phyloP scores from a whole-genome alignment of 305 asterid species.

The Fraxinus sp. region DNA sequence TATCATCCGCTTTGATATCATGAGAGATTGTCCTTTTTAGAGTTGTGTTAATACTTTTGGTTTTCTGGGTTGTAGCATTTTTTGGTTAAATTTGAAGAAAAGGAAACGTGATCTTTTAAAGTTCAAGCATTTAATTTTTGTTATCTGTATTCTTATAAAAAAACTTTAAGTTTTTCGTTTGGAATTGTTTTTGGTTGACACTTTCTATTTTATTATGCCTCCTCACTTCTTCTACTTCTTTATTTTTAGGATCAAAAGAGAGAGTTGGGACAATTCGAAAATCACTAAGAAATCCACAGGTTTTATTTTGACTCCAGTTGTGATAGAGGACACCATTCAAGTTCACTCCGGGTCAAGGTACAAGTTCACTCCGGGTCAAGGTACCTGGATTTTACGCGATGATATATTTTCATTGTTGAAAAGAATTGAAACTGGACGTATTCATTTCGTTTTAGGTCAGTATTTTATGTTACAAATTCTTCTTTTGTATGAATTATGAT shows the following conservation, averaged over 20 bases:
- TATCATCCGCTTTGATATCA: no score
- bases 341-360: constrained; percentile 92
- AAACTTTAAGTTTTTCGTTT: no score
- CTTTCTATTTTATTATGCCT: background rate
- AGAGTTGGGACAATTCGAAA: constrained; percentile 62
- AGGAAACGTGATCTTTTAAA: no score
- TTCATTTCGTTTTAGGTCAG: background rate
- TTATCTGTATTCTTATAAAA: no score
- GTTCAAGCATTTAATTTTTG: no score
- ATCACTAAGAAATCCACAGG: constrained; percentile 34
- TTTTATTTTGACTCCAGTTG: constrained; percentile 90
- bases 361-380: constrained; percentile 88
- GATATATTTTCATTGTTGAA: background rate
- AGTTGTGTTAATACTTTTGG: no score
- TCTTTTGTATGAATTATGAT: no score
- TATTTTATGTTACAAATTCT: no score
- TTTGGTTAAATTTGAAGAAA: no score
- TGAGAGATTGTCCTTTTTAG: no score
- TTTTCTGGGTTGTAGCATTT: no score
- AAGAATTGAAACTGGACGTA: background rate
- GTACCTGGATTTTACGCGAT: constrained; percentile 27
- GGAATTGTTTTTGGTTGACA: background rate
- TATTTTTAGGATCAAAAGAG: constrained; percentile 61
- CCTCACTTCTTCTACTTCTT: background rate
- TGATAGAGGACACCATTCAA: constrained; percentile 70